phyloP scores from a whole-genome alignment of 2,329 filamentous ascomycete species.

The Fusarium continuum region DNA sequence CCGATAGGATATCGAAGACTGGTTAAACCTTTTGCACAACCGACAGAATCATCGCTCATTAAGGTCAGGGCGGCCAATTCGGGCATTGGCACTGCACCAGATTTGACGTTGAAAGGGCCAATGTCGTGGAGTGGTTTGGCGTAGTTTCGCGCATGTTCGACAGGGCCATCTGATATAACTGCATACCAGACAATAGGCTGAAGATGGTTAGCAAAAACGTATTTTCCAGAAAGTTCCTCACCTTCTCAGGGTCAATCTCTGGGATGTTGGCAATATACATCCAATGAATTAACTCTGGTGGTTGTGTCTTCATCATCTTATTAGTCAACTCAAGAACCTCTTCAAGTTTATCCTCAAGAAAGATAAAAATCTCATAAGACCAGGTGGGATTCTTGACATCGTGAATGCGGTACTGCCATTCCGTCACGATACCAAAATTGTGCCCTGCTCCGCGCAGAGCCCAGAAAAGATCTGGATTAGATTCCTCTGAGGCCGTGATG shows the following conservation, averaged over 20 bases:
- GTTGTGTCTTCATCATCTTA: constrained; percentile 28
- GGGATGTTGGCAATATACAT: constrained; percentile 30
- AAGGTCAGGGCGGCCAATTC: constrained; percentile 54
- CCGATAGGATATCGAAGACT: constrained; percentile 56
- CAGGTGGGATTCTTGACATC: constrained; percentile 49
- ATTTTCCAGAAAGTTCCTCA: rapidly evolving
- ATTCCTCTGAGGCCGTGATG: constrained; percentile 4
- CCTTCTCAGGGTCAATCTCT: constrained; percentile 22
- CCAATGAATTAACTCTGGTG: constrained; percentile 24
- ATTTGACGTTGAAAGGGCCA: constrained; percentile 46
- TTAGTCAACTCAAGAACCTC: constrained; percentile 22
- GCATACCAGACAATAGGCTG: constrained; percentile 53
- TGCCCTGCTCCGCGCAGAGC: constrained; percentile 59
- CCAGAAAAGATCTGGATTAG: constrained; percentile 48
- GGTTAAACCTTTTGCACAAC: constrained; percentile 54
- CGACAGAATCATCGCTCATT: constrained; percentile 48
- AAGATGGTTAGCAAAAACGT: background rate
- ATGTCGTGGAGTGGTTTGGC: constrained; percentile 54
- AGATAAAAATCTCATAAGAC: constrained; percentile 53
- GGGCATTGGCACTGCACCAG: constrained; percentile 50
- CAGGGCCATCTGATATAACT: constrained; percentile 52
- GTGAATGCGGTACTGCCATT: constrained; percentile 57
- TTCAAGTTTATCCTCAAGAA: constrained; percentile 39
- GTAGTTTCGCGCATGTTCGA: constrained; percentile 49
- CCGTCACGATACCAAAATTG: constrained; percentile 63